These are phyloP conservation scores for Backusella macrospora DNA, from an alignment of 192 early-diverging fungal genomes.

Conservation along the genomic window DNA sequence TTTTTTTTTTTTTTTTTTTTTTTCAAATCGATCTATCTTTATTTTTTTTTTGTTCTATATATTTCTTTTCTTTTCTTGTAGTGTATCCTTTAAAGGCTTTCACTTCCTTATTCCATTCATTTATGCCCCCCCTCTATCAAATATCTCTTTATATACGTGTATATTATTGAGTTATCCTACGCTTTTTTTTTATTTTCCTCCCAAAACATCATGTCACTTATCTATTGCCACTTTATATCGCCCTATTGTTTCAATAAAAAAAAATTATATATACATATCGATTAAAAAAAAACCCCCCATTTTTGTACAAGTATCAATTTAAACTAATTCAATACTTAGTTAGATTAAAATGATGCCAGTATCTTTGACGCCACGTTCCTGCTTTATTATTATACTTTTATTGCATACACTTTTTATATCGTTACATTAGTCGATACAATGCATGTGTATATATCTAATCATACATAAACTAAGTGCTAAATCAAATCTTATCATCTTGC, in stretches of 20 bases:
- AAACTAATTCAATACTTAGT: too few species aligned
- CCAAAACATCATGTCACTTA: not conserved
- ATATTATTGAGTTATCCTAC: too few species aligned
- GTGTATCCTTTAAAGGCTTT: not conserved
- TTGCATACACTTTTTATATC: too few species aligned
- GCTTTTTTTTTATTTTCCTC: not conserved
- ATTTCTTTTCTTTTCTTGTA: not conserved
- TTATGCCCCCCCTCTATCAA: not conserved
- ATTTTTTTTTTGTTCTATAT: not conserved
- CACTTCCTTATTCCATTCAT: slow-evolving; percentile 13
- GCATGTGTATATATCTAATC: too few species aligned
- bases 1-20: too few species aligned
- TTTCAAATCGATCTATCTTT: slow-evolving; percentile 1
- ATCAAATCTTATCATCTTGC: too few species aligned
- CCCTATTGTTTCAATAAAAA: slow-evolving; percentile 13
- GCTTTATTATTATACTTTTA: too few species aligned
- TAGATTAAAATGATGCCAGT: too few species aligned
- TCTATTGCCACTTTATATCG: slow-evolving; percentile 12
- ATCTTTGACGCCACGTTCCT: too few species aligned
- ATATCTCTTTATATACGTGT: not conserved
- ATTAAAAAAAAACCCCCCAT: slow-evolving; percentile 3
- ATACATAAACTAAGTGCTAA: too few species aligned
- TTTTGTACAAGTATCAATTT: too few species aligned
- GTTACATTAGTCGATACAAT: too few species aligned
- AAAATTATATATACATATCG: not conserved